These are phyloP conservation scores for Euryodendron excelsum DNA, from an alignment of 148 eudicot genomes.

Conservation along the genomic window DNA sequence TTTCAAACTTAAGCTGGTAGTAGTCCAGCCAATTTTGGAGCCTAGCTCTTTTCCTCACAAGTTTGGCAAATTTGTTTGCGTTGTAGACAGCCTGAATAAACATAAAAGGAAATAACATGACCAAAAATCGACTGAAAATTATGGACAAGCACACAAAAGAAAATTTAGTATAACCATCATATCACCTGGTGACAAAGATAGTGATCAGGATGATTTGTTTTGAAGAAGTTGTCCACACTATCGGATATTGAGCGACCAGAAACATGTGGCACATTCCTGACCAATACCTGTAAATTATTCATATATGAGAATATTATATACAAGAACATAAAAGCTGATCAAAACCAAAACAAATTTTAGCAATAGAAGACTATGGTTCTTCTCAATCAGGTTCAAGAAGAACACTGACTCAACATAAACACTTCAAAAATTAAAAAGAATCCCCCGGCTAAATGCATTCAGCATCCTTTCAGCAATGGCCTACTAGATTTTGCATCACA, in stretches of 20 bases:
- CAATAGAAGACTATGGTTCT: conserved; percentile 1
- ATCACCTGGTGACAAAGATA: conserved; percentile 90
- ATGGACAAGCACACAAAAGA: background rate
- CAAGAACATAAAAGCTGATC: background rate
- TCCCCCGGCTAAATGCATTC: background rate
- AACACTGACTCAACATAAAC: background rate
- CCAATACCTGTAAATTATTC: conserved; percentile 66
- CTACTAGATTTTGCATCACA: background rate
- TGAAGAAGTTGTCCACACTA: conserved; percentile 74
- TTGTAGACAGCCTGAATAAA: conserved; percentile 77
- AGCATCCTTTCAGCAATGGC: background rate
- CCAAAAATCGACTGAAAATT: background rate
- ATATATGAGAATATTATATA: conserved; percentile 7
- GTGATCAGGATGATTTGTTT: conserved; percentile 73
- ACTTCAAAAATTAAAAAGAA: background rate
- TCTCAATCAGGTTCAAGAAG: background rate
- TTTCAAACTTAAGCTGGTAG: conserved; percentile 75
- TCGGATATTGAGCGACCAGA: conserved; percentile 75
- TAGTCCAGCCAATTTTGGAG: conserved; percentile 92
- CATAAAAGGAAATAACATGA: background rate
- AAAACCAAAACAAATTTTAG: too few species aligned
- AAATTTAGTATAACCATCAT: background rate
- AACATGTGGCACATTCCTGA: conserved; percentile 71
- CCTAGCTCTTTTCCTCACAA: conserved; percentile 59
- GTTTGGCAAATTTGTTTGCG: conserved; percentile 83